phyloP scores from a whole-genome alignment of 2,329 filamentous ascomycete species.

The Curvularia sp. region DNA sequence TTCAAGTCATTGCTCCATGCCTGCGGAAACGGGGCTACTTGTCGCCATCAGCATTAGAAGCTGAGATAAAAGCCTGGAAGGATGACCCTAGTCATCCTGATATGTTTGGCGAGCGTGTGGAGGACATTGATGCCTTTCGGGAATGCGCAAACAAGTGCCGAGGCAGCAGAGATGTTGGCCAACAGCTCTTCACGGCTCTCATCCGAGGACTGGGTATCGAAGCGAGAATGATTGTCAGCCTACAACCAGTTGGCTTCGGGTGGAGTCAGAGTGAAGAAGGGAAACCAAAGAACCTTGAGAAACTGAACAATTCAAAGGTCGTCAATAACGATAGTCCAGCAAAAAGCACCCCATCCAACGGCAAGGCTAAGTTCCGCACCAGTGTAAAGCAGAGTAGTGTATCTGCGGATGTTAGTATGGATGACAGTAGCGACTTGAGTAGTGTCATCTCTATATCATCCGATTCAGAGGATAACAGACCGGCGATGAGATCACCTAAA shows the following conservation, averaged over 20 bases:
- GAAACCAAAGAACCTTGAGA: constrained; percentile 54
- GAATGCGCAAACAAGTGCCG: constrained; percentile 71
- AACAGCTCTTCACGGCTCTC: constrained; percentile 88
- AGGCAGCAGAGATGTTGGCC: constrained; percentile 86
- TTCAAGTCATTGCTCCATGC: constrained; percentile 77
- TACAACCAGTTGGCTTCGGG: constrained; percentile 88
- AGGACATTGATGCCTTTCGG: constrained; percentile 71
- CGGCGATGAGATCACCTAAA: constrained; percentile 50
- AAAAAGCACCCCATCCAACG: constrained; percentile 11
- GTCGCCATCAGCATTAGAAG: constrained; percentile 74
- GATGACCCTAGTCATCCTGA: constrained; percentile 67
- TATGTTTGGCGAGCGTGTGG: constrained; percentile 78
- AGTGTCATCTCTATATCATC: constrained; percentile 55
- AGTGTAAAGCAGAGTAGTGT: constrained; percentile 13
- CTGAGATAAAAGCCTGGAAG: constrained; percentile 74
- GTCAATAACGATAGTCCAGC: not conserved
- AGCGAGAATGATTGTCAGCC: constrained; percentile 79
- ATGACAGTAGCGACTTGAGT: constrained; percentile 56
- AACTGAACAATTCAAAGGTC: constrained; percentile 22
- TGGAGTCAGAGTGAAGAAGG: constrained; percentile 89
- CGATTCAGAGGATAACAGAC: constrained; percentile 62
- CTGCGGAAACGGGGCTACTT: constrained; percentile 91
- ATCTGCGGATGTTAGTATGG: constrained; percentile 30
- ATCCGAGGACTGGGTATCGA: constrained; percentile 82
- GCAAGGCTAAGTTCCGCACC: constrained; percentile 10